Evolutionary conservation across 306 rosid genomes (phyloP), one percentile per base, ranked within the genome.

Genomic region (Trifolium repens): DNA sequence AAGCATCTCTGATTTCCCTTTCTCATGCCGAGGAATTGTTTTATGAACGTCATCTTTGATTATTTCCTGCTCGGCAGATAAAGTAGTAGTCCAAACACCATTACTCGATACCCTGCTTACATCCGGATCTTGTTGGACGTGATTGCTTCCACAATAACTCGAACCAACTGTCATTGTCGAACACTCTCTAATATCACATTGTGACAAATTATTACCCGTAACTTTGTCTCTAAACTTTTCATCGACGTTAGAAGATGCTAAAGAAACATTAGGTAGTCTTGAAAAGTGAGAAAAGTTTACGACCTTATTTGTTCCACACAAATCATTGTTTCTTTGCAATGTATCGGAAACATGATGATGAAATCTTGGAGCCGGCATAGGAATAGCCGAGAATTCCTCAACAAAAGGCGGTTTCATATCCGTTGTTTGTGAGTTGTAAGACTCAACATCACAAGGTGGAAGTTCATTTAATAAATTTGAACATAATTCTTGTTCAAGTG

Each of bases 81-180:
- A 17, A 17, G 19, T 69, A 69, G 76, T 80, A 78, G 86, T 84
- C 87, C 88, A 84, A 68, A 73, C 86, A 67, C 84, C 85, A 55
- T 75, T 85, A 82, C 88, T 86, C 7, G 93, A 87, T 77, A 69
- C 88, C 61, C 83, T 57, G 75, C 92, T 87, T 57, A 60, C 71
- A 67, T 85, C 93, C 5, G 34, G 85, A 68, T 88, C 92, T 27
- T 71, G 85, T 8, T 80, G 83, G 73, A 91, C 72, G 53, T 86
- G 96, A 75, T 91, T 93, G 82, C 98, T 93, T 16, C 96, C 96
- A 58, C 91, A 82, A 49, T 85, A 85, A 82, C 98, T 93, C 16
- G 91, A 89, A 16, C 96, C 96, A 71, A 89, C 82, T 2, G 96
- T 89, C 96, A 80, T 80, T 39, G 61, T 81, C 1, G 96, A 93